Conservation (phyloP, 495 filamentous ascomycete species). For the Tuber umbilicatum region DNA sequence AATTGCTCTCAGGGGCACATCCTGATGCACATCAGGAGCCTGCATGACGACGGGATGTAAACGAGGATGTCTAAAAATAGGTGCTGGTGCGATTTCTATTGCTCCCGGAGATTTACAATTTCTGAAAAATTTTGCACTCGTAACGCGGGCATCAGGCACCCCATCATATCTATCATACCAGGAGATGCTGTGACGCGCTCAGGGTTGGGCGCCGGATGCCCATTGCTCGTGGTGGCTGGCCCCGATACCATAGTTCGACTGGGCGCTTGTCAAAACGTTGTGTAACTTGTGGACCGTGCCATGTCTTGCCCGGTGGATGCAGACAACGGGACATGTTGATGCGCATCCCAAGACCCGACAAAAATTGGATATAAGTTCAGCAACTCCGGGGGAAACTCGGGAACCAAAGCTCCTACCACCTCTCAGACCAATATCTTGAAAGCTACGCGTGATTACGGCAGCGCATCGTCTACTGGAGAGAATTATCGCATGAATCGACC, state of each 20-base stretch:
- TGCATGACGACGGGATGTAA: neutral
- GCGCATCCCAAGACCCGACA: neutral
- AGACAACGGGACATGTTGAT: neutral
- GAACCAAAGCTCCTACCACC: neutral
- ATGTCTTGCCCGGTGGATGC: neutral
- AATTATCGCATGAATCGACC: constrained; percentile 7
- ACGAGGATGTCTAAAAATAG: neutral
- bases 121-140: neutral
- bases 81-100: neutral
- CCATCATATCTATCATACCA: neutral
- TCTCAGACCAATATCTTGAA: neutral
- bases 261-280: neutral
- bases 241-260: neutral
- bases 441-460: constrained; percentile 19
- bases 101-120: neutral
- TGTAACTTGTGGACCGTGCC: neutral
- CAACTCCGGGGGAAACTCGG: neutral
- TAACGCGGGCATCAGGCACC: neutral
- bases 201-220: neutral
- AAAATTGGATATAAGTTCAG: neutral
- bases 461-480: constrained; percentile 11
- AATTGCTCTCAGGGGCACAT: neutral
- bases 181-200: neutral
- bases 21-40: neutral
- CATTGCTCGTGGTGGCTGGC: neutral